A percentile compares a stretch with the other conserved stretches of the same genome.
phyloP scores from a whole-genome alignment of 2,329 filamentous ascomycete genomes.

The Fusarium foetens region DNA sequence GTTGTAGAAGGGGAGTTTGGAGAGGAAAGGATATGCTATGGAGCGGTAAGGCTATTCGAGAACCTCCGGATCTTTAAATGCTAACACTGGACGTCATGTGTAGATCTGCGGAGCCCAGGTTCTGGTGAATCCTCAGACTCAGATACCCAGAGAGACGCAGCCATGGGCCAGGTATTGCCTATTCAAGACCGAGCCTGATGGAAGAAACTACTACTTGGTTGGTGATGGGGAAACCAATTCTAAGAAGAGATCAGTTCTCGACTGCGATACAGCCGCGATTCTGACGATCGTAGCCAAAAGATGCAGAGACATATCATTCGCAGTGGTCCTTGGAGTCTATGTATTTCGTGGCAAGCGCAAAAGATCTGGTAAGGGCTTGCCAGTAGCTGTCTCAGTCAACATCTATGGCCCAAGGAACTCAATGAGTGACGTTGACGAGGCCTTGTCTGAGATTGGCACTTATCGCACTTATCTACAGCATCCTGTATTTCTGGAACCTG shows the following conservation, averaged over 20 bases:
- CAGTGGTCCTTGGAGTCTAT: background rate
- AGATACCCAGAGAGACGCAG: rapidly evolving
- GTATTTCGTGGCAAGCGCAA: rapidly evolving
- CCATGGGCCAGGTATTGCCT: background rate
- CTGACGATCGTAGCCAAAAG: rapidly evolving
- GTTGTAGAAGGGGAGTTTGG: rapidly evolving
- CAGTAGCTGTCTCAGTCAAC: background rate
- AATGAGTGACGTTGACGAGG: rapidly evolving
- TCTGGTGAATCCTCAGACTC: rapidly evolving
- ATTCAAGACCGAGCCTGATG: background rate
- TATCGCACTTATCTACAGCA: background rate
- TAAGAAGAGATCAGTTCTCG: background rate
- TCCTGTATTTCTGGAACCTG: background rate
- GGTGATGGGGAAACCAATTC: rapidly evolving
- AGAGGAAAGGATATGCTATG: background rate
- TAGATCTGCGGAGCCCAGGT: background rate
- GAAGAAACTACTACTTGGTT: background rate
- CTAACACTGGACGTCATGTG: background rate
- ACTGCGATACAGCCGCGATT: background rate
- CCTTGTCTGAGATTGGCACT: rapidly evolving
- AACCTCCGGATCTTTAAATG: rapidly evolving
- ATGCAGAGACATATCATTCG: background rate
- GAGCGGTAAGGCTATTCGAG: background rate
- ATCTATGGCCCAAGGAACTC: background rate
- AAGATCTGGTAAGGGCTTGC: rapidly evolving